Evolutionary conservation across 176 grass and related monocot species (phyloP).

Genomic region (Saccharum spontaneum): DNA sequence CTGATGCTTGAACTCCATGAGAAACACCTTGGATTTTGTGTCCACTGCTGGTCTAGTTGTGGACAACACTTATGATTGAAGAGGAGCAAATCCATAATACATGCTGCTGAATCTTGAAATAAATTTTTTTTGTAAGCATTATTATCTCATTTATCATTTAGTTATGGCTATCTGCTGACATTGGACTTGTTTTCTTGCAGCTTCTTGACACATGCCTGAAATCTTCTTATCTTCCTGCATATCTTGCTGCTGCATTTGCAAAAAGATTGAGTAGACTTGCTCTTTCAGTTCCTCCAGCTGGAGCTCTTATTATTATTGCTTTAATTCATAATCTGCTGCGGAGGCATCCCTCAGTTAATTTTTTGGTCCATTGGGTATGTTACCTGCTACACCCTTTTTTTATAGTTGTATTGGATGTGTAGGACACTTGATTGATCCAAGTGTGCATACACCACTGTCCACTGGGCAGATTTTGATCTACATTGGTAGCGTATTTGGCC

Average conservation of each 20-base stretch:
- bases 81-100: not conserved
- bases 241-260: conserved; percentile 89
- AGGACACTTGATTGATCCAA: not conserved
- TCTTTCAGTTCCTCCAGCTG: conserved; percentile 79
- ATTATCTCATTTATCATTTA: not conserved
- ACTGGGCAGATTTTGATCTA: not conserved
- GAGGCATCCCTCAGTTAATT: conserved; percentile 88
- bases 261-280: conserved; percentile 95
- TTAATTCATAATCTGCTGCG: conserved; percentile 91
- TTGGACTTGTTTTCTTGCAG: conserved; percentile 51
- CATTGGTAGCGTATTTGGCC: not conserved
- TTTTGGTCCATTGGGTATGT: conserved; percentile 92
- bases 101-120: not conserved
- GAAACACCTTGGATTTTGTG: not conserved
- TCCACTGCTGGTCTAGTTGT: not conserved
- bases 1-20: not conserved
- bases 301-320: conserved; percentile 92
- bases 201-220: conserved; percentile 92
- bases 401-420: not conserved
- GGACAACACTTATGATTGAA: not conserved
- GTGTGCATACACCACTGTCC: not conserved
- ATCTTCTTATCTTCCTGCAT: conserved; percentile 85
- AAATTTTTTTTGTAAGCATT: not conserved
- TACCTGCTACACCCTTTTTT: conserved; percentile 19
- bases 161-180: conserved; percentile 19